Conservation (phyloP, 1,284 basidiomycete species). For the Puccinia polysora region DNA sequence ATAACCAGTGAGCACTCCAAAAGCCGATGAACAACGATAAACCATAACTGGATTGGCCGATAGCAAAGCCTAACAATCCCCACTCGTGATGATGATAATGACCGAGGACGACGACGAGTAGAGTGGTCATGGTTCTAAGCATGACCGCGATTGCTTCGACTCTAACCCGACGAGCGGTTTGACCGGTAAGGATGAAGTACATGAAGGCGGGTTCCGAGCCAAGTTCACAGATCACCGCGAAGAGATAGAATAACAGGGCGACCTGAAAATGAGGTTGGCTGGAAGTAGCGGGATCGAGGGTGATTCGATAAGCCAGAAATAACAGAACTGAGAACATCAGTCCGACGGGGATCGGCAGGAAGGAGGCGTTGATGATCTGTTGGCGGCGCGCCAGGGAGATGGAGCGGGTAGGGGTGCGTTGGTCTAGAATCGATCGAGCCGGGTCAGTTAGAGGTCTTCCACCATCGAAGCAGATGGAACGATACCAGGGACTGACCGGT, state of each 20-base stretch:
- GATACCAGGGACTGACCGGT: too few species aligned
- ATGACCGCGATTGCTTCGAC: slow-evolving; percentile 72
- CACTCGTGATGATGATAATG: background rate
- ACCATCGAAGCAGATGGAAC: too few species aligned
- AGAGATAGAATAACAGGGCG: slow-evolving; percentile 66
- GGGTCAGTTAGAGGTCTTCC: too few species aligned
- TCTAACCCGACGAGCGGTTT: slow-evolving; percentile 46
- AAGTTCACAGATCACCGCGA: slow-evolving; percentile 70
- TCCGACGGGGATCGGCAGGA: slow-evolving; percentile 62
- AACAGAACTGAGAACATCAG: slow-evolving; percentile 58
- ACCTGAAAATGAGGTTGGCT: slow-evolving; percentile 64
- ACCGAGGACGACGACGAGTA: slow-evolving; percentile 61
- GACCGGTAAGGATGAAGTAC: slow-evolving; percentile 50
- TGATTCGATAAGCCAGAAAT: slow-evolving; percentile 58
- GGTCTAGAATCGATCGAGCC: background rate
- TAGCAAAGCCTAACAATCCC: slow-evolving; percentile 72
- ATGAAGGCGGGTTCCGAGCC: slow-evolving; percentile 78
- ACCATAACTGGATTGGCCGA: slow-evolving; percentile 73
- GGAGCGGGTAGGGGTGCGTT: slow-evolving; percentile 8
- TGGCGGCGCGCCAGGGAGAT: slow-evolving; percentile 44
- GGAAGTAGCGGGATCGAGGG: slow-evolving; percentile 58
- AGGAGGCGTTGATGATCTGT: slow-evolving; percentile 57
- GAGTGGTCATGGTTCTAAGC: slow-evolving; percentile 67
- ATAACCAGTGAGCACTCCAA: slow-evolving; percentile 37
- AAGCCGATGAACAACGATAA: slow-evolving; percentile 54